Base-by-base conservation (phyloP, 2,329 filamentous ascomycete genomes). In the Ophiostoma novo-ulmi region DNA sequence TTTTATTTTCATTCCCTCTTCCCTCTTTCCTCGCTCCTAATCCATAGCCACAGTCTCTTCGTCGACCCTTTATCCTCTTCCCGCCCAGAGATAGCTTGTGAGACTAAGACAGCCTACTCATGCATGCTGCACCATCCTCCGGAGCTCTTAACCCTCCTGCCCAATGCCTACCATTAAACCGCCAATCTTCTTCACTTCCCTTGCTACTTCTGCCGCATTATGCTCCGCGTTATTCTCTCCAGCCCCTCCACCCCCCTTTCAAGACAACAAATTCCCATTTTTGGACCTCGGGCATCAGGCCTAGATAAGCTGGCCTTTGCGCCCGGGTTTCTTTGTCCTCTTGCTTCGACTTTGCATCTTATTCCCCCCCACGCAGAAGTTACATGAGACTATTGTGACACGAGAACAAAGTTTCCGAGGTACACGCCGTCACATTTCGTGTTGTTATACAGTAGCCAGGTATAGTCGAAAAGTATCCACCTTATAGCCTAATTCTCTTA, bases 401-500 rank as follows among this genome's bases (percentile, higher is more conserved):
- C 52, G 52, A 58, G 52, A 22, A 58, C 52, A 58, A 44, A 26
- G 52, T 58, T 58, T 58, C 52, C 52, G 52, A 58, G 52, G n/a
- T 58, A 58, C n/a, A 22, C n/a, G 52, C 52, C 52, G 52, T 58
- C 52, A 26, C 52, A 58, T 26, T 26, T 22, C n/a, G 44, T 1
- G 44, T 48, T 48, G 44, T 48, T 14, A 14, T 5, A 14, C 3
- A 20, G 44, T 14, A 48, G 38, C 38, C 38, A 39, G 38, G 44
- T 48, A 48, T 20, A 48, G 17, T 48, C 44, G 5, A 20, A 17
- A 48, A 14, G 44, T 48, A 48, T 5, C 17, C 22, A 55, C 10
- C 22, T n/a, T 8, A 22, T 55, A 22, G n/a, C 10, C 44, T 20
- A 17, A 22, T 55, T 55, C 6, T 52, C 17, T 22, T 13, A n/a